Conservation (phyloP, 345 rosid species). For the Salix koriyanagi region DNA sequence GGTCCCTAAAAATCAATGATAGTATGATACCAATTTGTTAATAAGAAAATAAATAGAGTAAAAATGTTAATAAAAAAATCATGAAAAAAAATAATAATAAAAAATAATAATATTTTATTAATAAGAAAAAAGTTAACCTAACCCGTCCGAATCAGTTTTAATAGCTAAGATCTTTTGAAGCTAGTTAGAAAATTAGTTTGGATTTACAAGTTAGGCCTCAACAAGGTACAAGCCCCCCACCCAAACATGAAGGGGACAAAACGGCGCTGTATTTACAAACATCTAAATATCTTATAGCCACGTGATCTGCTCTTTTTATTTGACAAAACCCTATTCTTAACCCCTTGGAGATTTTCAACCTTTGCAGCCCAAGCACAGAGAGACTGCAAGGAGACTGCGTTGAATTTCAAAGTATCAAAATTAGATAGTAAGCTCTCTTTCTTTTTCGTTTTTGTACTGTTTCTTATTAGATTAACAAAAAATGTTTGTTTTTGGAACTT, state of each 20-base stretch:
- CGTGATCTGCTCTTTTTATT: background rate
- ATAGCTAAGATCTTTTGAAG: too few species aligned
- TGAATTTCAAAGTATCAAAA: background rate
- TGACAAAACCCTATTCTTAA: background rate
- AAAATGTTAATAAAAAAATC: too few species aligned
- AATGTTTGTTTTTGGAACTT: background rate
- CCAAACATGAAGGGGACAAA: background rate
- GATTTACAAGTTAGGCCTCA: background rate
- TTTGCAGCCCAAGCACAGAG: background rate
- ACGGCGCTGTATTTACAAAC: too few species aligned
- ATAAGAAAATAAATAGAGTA: too few species aligned
- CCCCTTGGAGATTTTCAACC: background rate
- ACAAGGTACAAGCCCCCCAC: background rate
- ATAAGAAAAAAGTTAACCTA: too few species aligned
- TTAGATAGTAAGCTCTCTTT: background rate
- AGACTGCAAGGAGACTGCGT: background rate
- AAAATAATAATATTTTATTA: too few species aligned
- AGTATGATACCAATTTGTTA: too few species aligned
- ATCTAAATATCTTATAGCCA: background rate
- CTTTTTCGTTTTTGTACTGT: background rate
- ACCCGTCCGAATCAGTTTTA: too few species aligned
- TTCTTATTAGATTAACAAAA: background rate
- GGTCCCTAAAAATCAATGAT: too few species aligned
- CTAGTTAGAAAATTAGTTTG: background rate
- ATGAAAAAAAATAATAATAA: too few species aligned